Evolutionary conservation across 2,329 filamentous ascomycete species (phyloP), one percentile per base, ranked within the genome.

Genomic region (Endoconidiophora laricicola): DNA sequence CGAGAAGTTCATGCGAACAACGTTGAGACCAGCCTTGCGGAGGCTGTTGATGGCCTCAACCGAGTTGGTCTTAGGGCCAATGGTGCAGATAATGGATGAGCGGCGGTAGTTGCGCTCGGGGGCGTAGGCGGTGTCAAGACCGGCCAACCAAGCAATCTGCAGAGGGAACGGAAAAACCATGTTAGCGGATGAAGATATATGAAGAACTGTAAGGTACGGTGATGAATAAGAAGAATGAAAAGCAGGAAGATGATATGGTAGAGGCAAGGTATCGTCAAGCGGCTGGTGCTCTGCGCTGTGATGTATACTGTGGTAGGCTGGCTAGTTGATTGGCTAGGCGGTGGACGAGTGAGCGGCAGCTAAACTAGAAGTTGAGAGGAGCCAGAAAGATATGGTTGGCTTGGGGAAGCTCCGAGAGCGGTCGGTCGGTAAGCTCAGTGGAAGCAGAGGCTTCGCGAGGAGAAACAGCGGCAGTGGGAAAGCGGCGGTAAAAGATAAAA

Each of bases 61-160:
- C 37, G 86, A 94, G 76, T 98, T 98, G 60, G 91, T 98, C 81
- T 96, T 98, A 65, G 91, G 91, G 56, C 91, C 91, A 65, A 98
- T 96, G 61, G 91, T 96, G 73, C 90, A 87, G 69, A 98, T 95
- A 72, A 98, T 98, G 63, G 88, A 94, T 56, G 90, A 94, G 59
- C 91, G 83, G 63, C 91, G 86, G 70, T 91, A 93, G 73, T 93
- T 88, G 69, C 82, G 85, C 61, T 81, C 76, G 52, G 90, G 88
- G 60, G 77, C 74, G 71, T 83, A 87, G 64, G 91, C 84, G 57
- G 90, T 95, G 73, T 95, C 82, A 63, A 98, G 84, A 55, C 68
- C 66, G 55, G 76, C 70, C 55, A 81, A 70, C 78, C 78, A 81
- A 62, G 74, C 71, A 58, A 81, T 76, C 66, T 54, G 38, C n/a